Percentiles rank a stretch among this genome's conserved stretches.
These are phyloP conservation scores for Dendrobium officinale DNA, from an alignment of 106 monocot genomes.

Conservation along the genomic window DNA sequence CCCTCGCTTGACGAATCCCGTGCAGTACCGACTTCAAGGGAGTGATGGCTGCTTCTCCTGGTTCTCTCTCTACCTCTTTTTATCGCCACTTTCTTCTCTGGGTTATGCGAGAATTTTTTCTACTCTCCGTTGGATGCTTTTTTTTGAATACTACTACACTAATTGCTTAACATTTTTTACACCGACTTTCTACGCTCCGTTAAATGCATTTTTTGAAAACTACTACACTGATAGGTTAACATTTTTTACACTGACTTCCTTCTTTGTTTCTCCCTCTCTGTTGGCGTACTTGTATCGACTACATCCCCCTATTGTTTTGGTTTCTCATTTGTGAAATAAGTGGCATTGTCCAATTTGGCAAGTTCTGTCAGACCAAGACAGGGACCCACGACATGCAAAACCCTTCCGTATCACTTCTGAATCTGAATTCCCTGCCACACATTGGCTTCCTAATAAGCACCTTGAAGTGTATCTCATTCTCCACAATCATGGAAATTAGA, in stretches of 20 bases:
- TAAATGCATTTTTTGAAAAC: not conserved
- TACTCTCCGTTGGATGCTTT: not conserved
- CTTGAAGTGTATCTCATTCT: too few species aligned
- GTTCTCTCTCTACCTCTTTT: conserved; percentile 21
- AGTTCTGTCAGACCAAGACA: too few species aligned
- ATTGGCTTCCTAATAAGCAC: too few species aligned
- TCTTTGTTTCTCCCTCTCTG: not conserved
- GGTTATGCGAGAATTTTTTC: not conserved
- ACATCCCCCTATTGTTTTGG: not conserved
- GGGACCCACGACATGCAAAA: too few species aligned
- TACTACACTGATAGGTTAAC: not conserved
- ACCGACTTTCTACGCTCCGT: not conserved
- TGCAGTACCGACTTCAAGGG: conserved; percentile 65
- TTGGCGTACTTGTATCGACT: not conserved
- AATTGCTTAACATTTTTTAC: not conserved
- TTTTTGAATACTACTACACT: not conserved
- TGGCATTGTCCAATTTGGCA: not conserved
- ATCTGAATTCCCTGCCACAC: too few species aligned
- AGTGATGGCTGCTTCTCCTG: conserved; percentile 85
- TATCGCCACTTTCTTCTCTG: not conserved
- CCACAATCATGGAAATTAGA: too few species aligned
- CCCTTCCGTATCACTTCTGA: too few species aligned
- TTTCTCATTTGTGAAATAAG: not conserved
- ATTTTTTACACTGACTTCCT: not conserved
- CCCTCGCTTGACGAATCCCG: conserved; percentile 69